Base-by-base conservation (phyloP, 257 asterid species). In the Rauvolfia tetraphylla region DNA sequence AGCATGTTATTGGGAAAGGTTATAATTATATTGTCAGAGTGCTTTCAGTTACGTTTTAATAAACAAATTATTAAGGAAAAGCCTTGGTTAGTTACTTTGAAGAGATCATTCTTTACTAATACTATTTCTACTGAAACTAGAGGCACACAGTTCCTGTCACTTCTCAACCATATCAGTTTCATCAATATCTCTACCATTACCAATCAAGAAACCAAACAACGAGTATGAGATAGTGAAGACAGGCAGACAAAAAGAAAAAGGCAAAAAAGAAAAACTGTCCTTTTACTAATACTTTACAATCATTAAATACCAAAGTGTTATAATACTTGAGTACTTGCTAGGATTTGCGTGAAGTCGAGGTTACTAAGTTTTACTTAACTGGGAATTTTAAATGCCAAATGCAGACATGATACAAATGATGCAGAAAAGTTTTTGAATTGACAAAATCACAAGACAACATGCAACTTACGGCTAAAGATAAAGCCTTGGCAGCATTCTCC, bases 401-500 rank as follows among this genome's bases (percentile, higher is more conserved):
- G 14, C 44, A 58, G 11, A 65, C 1, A 34, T 34, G 71, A 34
- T 18, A 34, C 12, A 5, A 0, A 7, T 63, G 69, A 17, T 51
- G 57, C 6, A 11, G 57, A 66, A 10, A 66, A 66, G 41, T n/a
- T 4, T 69, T 20, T 6, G 49, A 53, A 41, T 46, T 22, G 25
- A 66, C 14, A 14, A 34, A n/a, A 36, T 34, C 42, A 73, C 12
- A 59, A 75, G 23, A 69, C 53, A 68, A 59, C 46, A 53, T 20
- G 13, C 38, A 79, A 86, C 99, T 88, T 84, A 95, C 99, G 77
- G 95, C 93, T 72, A 76, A 63, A 34, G 93, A 86, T 83, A 95
- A 84, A 75, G 92, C 96, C 84, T 87, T 68, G 3, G 94, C 91
- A 68, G 98, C 96, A 77, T 84, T 87, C 73, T 90, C 97, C 66